Conservation (phyloP, 176 grass and related monocot species). For the Metroxylon sagu region DNA sequence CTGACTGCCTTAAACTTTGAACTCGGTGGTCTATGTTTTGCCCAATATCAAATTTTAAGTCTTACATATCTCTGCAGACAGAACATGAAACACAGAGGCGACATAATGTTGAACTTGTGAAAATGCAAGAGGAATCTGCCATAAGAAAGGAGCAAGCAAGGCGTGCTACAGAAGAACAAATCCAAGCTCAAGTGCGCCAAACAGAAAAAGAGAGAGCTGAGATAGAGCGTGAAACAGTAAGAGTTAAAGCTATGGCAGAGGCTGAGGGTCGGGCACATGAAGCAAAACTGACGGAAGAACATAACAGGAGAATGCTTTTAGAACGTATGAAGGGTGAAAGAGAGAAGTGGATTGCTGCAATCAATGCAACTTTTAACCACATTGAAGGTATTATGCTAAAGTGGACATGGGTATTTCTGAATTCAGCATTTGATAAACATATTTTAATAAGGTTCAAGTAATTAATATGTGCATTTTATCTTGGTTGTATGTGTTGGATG, state of each 20-base stretch:
- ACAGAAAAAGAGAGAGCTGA: constrained; percentile 49
- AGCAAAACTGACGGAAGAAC: constrained; percentile 38
- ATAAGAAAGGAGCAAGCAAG: constrained; percentile 59
- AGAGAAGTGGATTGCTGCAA: constrained; percentile 86
- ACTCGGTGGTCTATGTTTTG: neutral
- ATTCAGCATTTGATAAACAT: too few relatives aligned
- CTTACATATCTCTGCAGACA: constrained; percentile 20
- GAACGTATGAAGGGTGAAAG: constrained; percentile 55
- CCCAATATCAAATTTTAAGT: too few relatives aligned
- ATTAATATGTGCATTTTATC: too few relatives aligned
- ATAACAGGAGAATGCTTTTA: constrained; percentile 42
- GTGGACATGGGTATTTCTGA: too few relatives aligned
- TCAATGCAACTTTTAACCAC: constrained; percentile 88
- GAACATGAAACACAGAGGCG: constrained; percentile 57
- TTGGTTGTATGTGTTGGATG: too few relatives aligned
- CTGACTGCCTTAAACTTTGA: neutral
- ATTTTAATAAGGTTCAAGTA: too few relatives aligned
- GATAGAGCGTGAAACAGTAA: constrained; percentile 31
- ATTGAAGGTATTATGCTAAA: constrained; percentile 58
- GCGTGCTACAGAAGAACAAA: constrained; percentile 58
- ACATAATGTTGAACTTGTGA: constrained; percentile 77
- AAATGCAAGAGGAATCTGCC: constrained; percentile 73
- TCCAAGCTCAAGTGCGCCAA: constrained; percentile 43
- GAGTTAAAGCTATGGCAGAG: constrained; percentile 36
- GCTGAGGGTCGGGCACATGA: constrained; percentile 39